Evolutionary conservation across 2,329 filamentous ascomycete genomes (phyloP), one percentile per base, ranked within the genome.

Genomic region (Penicillium sp.): DNA sequence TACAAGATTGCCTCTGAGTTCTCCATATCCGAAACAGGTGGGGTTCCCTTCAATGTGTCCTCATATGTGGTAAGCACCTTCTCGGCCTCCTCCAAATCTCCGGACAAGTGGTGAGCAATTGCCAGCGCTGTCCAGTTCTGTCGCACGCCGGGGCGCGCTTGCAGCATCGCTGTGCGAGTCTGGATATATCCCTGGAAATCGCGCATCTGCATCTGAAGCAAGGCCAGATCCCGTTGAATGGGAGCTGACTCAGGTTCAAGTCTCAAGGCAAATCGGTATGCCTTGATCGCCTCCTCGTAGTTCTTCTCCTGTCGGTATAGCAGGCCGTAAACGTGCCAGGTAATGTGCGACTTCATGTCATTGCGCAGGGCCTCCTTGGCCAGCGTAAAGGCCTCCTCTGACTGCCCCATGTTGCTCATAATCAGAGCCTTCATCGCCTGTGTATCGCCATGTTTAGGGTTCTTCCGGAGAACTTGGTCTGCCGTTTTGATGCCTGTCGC

Each of bases 361-460:
- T 93, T 91, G 65, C 89, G 92, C 68, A 99, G 82, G 33, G 96
- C 95, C 64, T 92, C 85, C 79, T 97, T 99, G 70, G 90, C 93
- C 58, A 99, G 83, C 46, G 88, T 86, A 74, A 99, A 99, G 0
- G 96, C 96, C 78, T 99, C 95, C 56, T 96, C 91, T 29, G 89
- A 88, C 78, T 96, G 93, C 66, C 92, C 91, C 77, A 93, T 89
- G 45, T 90, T 89, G 76, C 96, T 98, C 76, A 98, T 86, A 66
- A 98, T 97, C 65, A 99, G 82, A 55, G 95, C 93, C 80, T 99
- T 99, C 95, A 99, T 99, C 54, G 95, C 96, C 79, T 96, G 89
- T 24, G 95, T 99, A 76, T 99, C 96, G 72, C 93, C 96, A 88
- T 99, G 95, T 70, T 91, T 95, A 43, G 93, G 91, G 72, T 90